Percentiles rank a stretch among this genome's conserved stretches.
phyloP scores from a whole-genome alignment of 2,329 filamentous ascomycete species.

The Xylaria polymorpha region DNA sequence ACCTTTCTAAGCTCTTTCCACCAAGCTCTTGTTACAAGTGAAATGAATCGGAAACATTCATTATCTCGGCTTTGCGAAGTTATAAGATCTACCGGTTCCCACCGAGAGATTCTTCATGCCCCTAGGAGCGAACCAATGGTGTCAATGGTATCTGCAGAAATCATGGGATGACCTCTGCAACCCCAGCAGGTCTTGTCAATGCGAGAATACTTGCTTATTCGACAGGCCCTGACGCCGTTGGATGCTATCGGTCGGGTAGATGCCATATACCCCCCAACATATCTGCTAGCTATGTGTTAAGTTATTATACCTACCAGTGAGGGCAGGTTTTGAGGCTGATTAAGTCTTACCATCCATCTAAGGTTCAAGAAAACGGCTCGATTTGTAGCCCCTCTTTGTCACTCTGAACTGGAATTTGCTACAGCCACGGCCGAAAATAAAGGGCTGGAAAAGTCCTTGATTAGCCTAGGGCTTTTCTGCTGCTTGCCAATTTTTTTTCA shows the following conservation, averaged over 20 bases:
- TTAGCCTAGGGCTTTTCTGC: neutral
- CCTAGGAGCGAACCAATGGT: neutral
- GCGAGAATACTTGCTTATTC: neutral
- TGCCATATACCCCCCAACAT: neutral
- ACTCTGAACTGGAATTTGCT: neutral
- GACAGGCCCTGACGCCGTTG: neutral
- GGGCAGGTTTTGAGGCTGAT: neutral
- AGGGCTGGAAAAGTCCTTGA: neutral
- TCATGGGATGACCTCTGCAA: neutral
- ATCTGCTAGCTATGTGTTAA: neutral
- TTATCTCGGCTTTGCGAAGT: constrained; percentile 10
- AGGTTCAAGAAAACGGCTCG: neutral
- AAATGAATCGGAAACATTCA: constrained; percentile 3
- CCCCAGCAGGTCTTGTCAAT: neutral
- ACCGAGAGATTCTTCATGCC: too few relatives aligned
- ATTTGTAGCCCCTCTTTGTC: neutral
- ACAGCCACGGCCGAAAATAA: neutral
- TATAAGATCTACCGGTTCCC: neutral
- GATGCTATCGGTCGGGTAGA: neutral
- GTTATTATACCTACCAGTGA: neutral
- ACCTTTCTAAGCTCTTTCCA: too few relatives aligned
- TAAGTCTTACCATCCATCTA: neutral
- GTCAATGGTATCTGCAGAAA: neutral
- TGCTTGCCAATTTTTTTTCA: neutral
- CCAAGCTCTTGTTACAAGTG: too few relatives aligned